Percentiles rank a stretch among this genome's conserved stretches.
phyloP scores from a whole-genome alignment of 2,329 filamentous ascomycete species.

The Fusarium nodosum region DNA sequence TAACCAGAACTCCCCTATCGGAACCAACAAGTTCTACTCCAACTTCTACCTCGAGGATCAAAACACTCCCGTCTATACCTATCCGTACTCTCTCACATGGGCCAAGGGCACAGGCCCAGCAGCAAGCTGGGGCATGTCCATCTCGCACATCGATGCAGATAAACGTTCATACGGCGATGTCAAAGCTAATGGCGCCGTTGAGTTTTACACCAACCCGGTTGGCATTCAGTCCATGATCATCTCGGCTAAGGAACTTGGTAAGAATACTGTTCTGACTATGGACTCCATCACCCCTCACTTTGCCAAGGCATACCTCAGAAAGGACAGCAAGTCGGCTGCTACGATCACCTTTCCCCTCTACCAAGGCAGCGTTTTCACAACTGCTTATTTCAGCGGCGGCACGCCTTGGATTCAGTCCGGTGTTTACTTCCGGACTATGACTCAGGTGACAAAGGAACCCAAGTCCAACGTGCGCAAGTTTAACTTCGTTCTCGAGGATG shows the following conservation, averaged over 20 bases:
- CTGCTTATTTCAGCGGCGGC: slow-evolving; percentile 77
- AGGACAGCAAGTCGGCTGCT: slow-evolving; percentile 65
- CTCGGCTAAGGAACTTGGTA: slow-evolving; percentile 80
- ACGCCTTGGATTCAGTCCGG: slow-evolving; percentile 81
- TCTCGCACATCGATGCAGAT: slow-evolving; percentile 78
- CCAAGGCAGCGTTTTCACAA: slow-evolving; percentile 91
- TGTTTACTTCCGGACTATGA: slow-evolving; percentile 79
- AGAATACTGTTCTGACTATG: slow-evolving; percentile 68
- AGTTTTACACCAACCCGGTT: slow-evolving; percentile 85
- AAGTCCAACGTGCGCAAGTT: slow-evolving; percentile 81
- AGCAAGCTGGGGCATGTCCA: slow-evolving; percentile 80
- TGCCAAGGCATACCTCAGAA: slow-evolving; percentile 75
- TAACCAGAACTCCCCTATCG: slow-evolving; percentile 64
- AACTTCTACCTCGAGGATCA: slow-evolving; percentile 85
- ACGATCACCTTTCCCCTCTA: slow-evolving; percentile 83
- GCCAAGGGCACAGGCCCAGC: slow-evolving; percentile 72
- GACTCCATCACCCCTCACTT: slow-evolving; percentile 70
- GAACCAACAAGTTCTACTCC: slow-evolving; percentile 85
- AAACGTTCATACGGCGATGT: slow-evolving; percentile 77
- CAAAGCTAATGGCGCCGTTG: slow-evolving; percentile 67
- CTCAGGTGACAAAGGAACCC: slow-evolving; percentile 66
- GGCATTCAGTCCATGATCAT: slow-evolving; percentile 85
- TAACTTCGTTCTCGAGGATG: slow-evolving; percentile 78
- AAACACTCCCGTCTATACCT: slow-evolving; percentile 76
- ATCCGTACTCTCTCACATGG: slow-evolving; percentile 81